Evolutionary conservation across 306 rosid species (phyloP).

Genomic region (Clitoria ternatea): DNA sequence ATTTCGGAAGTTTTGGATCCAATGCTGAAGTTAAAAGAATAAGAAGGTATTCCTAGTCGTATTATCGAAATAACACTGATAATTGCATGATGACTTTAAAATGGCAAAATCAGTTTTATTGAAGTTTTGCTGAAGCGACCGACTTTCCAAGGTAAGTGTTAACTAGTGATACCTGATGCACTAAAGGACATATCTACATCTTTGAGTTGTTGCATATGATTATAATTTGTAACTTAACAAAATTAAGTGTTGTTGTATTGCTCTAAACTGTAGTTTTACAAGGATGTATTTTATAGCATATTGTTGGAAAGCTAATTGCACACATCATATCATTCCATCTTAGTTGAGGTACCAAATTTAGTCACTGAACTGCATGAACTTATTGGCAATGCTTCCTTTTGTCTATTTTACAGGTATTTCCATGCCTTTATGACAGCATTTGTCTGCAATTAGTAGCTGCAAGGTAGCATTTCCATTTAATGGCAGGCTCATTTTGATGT

Average conservation of each 20-base stretch:
- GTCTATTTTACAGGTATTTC: conserved; percentile 73
- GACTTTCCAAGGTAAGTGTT: neutral
- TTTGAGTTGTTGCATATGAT: neutral
- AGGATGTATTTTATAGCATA: neutral
- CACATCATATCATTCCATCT: neutral
- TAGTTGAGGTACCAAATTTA: neutral
- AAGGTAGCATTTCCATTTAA: conserved; percentile 27
- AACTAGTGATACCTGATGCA: neutral
- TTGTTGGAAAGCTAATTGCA: neutral
- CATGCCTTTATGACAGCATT: conserved; percentile 80
- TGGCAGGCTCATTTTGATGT: conserved; percentile 28
- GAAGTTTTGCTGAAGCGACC: neutral
- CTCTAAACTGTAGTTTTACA: neutral
- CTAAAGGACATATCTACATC: neutral
- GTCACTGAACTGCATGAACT: neutral
- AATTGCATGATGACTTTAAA: neutral
- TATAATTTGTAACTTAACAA: neutral
- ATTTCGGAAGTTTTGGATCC: conserved; percentile 11
- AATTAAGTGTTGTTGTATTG: neutral
- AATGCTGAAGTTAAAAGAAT: neutral
- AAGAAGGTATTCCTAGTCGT: neutral
- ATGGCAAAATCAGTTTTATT: neutral
- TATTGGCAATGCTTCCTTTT: conserved; percentile 6
- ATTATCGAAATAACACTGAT: neutral
- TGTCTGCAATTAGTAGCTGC: conserved; percentile 6